These are phyloP conservation scores for Plasmodium sp. DNA, from an alignment of 169 alveolate genomes.

Conservation along the genomic window DNA sequence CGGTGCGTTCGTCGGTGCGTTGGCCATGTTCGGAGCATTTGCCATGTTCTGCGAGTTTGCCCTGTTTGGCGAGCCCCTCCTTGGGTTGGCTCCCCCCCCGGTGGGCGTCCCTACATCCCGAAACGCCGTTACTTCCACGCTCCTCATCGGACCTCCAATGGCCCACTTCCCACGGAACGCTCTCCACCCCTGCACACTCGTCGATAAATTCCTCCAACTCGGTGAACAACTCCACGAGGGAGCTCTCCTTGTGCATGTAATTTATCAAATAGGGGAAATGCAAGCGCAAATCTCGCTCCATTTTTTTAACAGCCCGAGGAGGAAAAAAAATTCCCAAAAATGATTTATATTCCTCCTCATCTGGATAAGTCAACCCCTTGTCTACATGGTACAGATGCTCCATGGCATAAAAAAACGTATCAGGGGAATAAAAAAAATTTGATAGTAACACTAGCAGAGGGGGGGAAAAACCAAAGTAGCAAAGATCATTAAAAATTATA, in stretches of 20 bases:
- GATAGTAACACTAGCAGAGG: conserved; percentile 18
- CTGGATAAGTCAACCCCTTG: not conserved
- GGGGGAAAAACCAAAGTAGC: conserved; percentile 50
- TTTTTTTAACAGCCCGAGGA: not conserved
- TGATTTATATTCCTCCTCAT: conserved; percentile 1
- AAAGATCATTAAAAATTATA: conserved; percentile 53
- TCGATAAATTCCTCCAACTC: conserved; percentile 37
- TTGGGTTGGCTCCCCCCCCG: not conserved
- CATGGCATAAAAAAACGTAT: conserved; percentile 8
- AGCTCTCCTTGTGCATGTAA: conserved; percentile 26
- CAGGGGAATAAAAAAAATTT: conserved; percentile 28
- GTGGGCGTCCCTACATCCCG: not conserved
- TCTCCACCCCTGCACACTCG: not conserved
- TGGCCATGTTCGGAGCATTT: not conserved
- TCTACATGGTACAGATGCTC: conserved; percentile 13
- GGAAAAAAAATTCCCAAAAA: not conserved
- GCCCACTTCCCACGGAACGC: not conserved
- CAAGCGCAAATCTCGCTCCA: conserved; percentile 15
- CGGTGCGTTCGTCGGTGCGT: not conserved
- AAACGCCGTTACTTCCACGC: not conserved
- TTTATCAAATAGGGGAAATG: conserved; percentile 32
- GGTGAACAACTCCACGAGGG: conserved; percentile 4
- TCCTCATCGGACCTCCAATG: not conserved
- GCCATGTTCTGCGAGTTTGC: not conserved
- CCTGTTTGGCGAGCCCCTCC: not conserved